phyloP scores from a whole-genome alignment of 306 rosid species.

The Lathyrus oleraceus region DNA sequence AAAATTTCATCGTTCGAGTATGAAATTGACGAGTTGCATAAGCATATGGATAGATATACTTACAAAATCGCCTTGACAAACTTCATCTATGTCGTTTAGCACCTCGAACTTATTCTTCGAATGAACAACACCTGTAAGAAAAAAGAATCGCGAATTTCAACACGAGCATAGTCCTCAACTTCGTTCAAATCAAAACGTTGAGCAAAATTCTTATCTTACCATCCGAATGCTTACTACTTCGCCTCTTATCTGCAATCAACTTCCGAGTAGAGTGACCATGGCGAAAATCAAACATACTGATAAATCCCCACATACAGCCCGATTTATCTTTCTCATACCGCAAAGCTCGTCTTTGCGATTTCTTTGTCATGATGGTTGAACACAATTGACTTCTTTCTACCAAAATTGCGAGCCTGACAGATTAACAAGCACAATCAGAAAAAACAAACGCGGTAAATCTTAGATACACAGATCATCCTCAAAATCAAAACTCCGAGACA shows the following conservation, averaged over 20 bases:
- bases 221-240: slow-evolving; percentile 53
- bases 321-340: slow-evolving; percentile 84
- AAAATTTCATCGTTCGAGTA: not conserved
- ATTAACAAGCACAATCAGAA: slow-evolving; percentile 35
- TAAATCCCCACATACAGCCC: slow-evolving; percentile 99
- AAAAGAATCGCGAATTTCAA: slow-evolving; percentile 30
- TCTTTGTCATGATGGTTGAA: slow-evolving; percentile 62
- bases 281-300: slow-evolving; percentile 90
- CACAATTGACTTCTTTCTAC: slow-evolving; percentile 25
- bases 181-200: slow-evolving; percentile 17
- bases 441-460: slow-evolving; percentile 26
- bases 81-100: slow-evolving; percentile 60
- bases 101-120: slow-evolving; percentile 62
- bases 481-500: slow-evolving; percentile 18
- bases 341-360: slow-evolving; percentile 66
- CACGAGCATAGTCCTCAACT: slow-evolving; percentile 26
- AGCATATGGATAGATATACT: slow-evolving; percentile 41
- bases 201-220: slow-evolving; percentile 71
- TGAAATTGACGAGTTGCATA: slow-evolving; percentile 25
- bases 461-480: slow-evolving; percentile 16
- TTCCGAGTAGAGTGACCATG: slow-evolving; percentile 72
- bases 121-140: slow-evolving; percentile 53
- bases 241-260: slow-evolving; percentile 75
- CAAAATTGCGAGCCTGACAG: slow-evolving; percentile 38
- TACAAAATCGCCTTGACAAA: slow-evolving; percentile 48